A percentile compares a stretch with the other conserved stretches of the same genome.
phyloP scores from a whole-genome alignment of 2,329 filamentous ascomycete genomes.

The Trichoderma gracile region DNA sequence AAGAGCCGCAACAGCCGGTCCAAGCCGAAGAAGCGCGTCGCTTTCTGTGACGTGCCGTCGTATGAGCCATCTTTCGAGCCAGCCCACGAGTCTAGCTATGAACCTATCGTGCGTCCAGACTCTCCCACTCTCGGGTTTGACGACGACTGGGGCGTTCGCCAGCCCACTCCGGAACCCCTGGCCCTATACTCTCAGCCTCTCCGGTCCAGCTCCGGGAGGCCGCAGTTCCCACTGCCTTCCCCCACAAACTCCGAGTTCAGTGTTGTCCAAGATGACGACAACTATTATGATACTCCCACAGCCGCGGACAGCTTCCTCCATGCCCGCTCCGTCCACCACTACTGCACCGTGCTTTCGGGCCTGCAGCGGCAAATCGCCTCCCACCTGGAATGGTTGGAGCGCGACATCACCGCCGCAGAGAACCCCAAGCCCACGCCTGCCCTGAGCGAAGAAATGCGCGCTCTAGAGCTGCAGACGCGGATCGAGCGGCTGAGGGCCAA shows the following conservation, averaged over 20 bases:
- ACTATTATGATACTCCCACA: conserved; percentile 5
- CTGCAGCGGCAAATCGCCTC: conserved; percentile 52
- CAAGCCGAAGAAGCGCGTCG: conserved; percentile 44
- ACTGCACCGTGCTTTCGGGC: conserved; percentile 49
- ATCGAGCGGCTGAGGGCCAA: conserved; percentile 56
- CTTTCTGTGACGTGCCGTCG: conserved; percentile 39
- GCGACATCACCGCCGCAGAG: conserved; percentile 38
- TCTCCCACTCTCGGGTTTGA: conserved; percentile 61
- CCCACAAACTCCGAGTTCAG: conserved; percentile 24
- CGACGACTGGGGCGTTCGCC: conserved; percentile 43
- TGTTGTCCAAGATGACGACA: conserved; percentile 24
- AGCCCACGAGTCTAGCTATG: conserved; percentile 39
- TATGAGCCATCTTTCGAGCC: conserved; percentile 36
- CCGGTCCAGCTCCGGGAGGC: not conserved
- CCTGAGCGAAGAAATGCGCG: conserved; percentile 40
- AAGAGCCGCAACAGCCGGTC: conserved; percentile 27
- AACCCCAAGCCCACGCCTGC: conserved; percentile 27
- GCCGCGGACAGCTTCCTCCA: conserved; percentile 42
- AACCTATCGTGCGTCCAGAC: conserved; percentile 57
- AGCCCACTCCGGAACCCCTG: conserved; percentile 31
- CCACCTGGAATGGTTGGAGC: conserved; percentile 51
- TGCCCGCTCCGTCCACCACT: conserved; percentile 50
- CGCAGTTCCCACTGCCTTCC: conserved; percentile 18
- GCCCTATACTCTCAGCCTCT: conserved; percentile 25
- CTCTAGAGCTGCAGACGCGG: conserved; percentile 49